These are phyloP conservation scores for Beauveria sp. DNA, from an alignment of 2,329 filamentous ascomycete genomes.

Conservation along the genomic window DNA sequence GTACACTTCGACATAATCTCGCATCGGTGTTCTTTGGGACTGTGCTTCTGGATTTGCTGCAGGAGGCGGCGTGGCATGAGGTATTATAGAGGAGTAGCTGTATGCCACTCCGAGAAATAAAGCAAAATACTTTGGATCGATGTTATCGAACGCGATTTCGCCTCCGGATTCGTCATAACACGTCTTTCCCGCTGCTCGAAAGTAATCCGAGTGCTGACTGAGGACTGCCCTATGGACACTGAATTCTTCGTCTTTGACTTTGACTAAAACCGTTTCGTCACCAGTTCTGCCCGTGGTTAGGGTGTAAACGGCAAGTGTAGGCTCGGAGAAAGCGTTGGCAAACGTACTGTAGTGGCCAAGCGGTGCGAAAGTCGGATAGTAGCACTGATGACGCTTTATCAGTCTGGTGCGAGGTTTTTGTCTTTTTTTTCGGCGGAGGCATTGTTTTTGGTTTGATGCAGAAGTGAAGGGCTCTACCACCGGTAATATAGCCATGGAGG, in stretches of 20 bases:
- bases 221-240: slow-evolving; percentile 24
- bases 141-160: slow-evolving; percentile 23
- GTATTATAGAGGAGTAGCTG: slow-evolving; percentile 26
- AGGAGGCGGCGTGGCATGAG: slow-evolving; percentile 19
- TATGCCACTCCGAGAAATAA: slow-evolving; percentile 29
- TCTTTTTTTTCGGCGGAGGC: slow-evolving; percentile 20
- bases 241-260: slow-evolving; percentile 22
- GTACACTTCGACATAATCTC: slow-evolving; percentile 28
- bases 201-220: slow-evolving; percentile 27
- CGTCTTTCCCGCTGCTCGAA: slow-evolving; percentile 21
- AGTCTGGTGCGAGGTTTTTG: slow-evolving; percentile 14
- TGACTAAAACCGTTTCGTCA: slow-evolving; percentile 24
- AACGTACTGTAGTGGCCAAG: slow-evolving; percentile 28
- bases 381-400: slow-evolving; percentile 19
- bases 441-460: slow-evolving; percentile 13
- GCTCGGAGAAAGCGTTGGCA: not conserved
- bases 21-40: slow-evolving; percentile 20
- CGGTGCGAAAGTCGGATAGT: slow-evolving; percentile 24
- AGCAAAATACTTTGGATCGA: slow-evolving; percentile 26
- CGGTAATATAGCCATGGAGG: not conserved
- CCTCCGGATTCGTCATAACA: slow-evolving; percentile 22
- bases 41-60: slow-evolving; percentile 20
- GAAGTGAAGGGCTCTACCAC: not conserved
- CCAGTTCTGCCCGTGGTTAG: slow-evolving; percentile 17
- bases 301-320: not conserved